phyloP scores from a whole-genome alignment of 768 basidiomycete species.

The Leccinum truebloodii region DNA sequence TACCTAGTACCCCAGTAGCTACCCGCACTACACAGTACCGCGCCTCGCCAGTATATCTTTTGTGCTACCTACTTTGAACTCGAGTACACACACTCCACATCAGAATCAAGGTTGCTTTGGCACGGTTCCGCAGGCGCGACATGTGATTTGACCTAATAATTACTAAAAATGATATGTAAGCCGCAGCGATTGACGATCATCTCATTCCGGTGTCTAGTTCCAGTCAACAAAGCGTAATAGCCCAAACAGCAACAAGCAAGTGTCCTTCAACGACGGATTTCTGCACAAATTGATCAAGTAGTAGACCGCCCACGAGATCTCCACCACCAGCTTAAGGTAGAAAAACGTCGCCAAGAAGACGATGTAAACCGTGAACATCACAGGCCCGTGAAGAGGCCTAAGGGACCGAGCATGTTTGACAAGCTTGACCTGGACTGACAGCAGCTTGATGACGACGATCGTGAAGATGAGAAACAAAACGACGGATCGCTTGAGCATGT shows the following conservation, averaged over 20 bases:
- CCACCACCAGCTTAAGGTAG: constrained; percentile 29
- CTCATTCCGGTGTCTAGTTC: constrained; percentile 21
- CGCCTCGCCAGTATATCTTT: not conserved
- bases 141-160: not conserved
- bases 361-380: constrained; percentile 27
- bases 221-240: constrained; percentile 32
- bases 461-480: constrained; percentile 31
- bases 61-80: not conserved
- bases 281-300: constrained; percentile 30
- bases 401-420: constrained; percentile 30
- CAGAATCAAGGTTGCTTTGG: not conserved
- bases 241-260: constrained; percentile 20
- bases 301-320: constrained; percentile 21
- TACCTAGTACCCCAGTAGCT: not conserved
- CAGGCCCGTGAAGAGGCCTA: constrained; percentile 25
- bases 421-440: constrained; percentile 32
- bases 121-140: not conserved
- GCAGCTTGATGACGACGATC: constrained; percentile 32
- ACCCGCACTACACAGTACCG: not conserved
- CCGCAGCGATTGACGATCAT: too few relatives aligned
- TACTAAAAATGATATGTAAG: not conserved
- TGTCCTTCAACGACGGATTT: constrained; percentile 29
- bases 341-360: constrained; percentile 21
- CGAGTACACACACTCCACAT: not conserved
- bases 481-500: constrained; percentile 32